Evolutionary conservation across 1,139 yeast genomes (phyloP).

Genomic region (Eremothecium gossypii): DNA sequence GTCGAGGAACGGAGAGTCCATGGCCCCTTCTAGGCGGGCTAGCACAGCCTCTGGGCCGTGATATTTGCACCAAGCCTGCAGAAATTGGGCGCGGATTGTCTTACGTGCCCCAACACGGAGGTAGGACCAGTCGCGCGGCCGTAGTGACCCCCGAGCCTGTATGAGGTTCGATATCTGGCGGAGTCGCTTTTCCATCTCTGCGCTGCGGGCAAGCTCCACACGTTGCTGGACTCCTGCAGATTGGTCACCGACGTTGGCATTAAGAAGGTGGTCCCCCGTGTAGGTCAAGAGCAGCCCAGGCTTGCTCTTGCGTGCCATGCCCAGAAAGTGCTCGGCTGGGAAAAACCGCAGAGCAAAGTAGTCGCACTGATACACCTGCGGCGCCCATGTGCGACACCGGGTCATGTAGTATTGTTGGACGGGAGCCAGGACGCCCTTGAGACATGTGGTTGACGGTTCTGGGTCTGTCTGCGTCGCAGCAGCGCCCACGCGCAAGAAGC

Average conservation of each 20-base stretch:
- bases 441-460: too few relatives aligned
- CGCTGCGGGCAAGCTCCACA: conserved; percentile 6
- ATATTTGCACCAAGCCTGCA: conserved; percentile 23
- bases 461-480: too few relatives aligned
- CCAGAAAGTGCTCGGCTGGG: conserved; percentile 40
- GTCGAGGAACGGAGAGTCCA: conserved; percentile 6
- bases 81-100: conserved; percentile 32
- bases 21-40: neutral
- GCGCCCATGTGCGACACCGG: too few relatives aligned
- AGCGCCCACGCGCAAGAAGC: too few relatives aligned
- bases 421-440: too few relatives aligned
- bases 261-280: conserved; percentile 21
- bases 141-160: conserved; percentile 19
- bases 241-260: conserved; percentile 14
- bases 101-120: conserved; percentile 35
- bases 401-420: too few relatives aligned
- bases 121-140: conserved; percentile 36
- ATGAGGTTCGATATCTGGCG: neutral
- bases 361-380: conserved; percentile 22
- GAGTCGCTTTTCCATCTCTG: conserved; percentile 8
- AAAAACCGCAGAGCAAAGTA: conserved; percentile 33
- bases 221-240: neutral
- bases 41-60: conserved; percentile 19
- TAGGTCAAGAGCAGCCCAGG: conserved; percentile 36
- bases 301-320: conserved; percentile 40